A percentile compares a stretch with the other conserved stretches of the same genome.
Conservation (phyloP, 805 yeast genomes). For the Kuraishia hungarica region DNA sequence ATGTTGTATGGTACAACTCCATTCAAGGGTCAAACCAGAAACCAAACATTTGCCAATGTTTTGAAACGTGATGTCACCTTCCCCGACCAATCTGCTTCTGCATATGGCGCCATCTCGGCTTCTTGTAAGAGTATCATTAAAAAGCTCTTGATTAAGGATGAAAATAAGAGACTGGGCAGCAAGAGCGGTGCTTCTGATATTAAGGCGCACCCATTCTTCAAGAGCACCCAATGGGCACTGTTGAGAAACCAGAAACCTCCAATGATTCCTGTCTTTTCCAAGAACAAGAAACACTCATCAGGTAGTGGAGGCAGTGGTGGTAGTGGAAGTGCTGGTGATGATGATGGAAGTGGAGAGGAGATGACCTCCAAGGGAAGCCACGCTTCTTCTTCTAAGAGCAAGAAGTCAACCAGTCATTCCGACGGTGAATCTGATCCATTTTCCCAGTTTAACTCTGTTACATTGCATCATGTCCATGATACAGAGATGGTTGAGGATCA, state of each 20-base stretch:
- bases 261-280: conserved; percentile 71
- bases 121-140: conserved; percentile 73
- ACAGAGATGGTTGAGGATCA: conserved; percentile 34
- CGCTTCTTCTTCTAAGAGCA: not conserved
- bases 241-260: conserved; percentile 92
- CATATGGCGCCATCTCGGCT: conserved; percentile 49
- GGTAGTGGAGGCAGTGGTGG: not conserved
- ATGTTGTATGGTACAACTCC: conserved; percentile 97
- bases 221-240: conserved; percentile 90
- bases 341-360: not conserved
- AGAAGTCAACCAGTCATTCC: not conserved
- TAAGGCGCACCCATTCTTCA: conserved; percentile 86
- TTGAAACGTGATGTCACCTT: conserved; percentile 78
- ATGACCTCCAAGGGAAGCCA: not conserved
- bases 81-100: conserved; percentile 42
- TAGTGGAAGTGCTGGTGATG: not conserved
- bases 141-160: conserved; percentile 83
- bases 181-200: conserved; percentile 93
- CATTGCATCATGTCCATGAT: conserved; percentile 66
- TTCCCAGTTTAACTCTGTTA: conserved; percentile 76
- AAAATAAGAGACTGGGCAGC: conserved; percentile 80
- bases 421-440: conserved; percentile 56
- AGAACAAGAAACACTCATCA: conserved; percentile 10
- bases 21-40: conserved; percentile 84
- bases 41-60: conserved; percentile 82